Base-by-base conservation (phyloP, 2,329 filamentous ascomycete genomes). In the Dactylonectria estremocensis region DNA sequence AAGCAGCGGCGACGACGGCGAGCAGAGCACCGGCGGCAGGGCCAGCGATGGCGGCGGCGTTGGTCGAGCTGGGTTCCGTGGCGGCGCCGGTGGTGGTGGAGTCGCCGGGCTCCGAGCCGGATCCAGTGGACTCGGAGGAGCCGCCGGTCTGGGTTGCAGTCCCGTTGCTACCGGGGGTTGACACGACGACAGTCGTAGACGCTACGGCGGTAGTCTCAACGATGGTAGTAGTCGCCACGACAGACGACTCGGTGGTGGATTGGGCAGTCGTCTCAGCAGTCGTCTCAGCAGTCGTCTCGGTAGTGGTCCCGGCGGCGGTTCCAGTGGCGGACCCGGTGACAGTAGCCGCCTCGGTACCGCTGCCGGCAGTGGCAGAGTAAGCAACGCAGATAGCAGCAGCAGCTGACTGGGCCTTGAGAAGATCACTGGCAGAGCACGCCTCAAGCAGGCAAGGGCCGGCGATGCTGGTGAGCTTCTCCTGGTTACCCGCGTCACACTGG, bases 401-500 rank as follows among this genome's bases (percentile, higher is more conserved):
- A 10, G 81, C 77, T 9, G 72, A 55, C 61, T 79, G 77, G 16
- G 80, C 80, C 62, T 77, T 74, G 24, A 65, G 46, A 22, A 84
- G 72, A 10, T 80, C 78, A 33, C 62, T 43, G 2, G 69, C 28
- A 11, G 67, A 63, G 74, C 85, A 87, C 46, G 77, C 76, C 24
- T 73, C 69, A 66, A 77, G 64, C 53, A 82, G 64, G 73, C 82
- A 83, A 18, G 74, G 65, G 13, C 76, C 62, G 61, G 80, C 76
- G 50, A 77, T 64, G 40, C 72, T 62, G 22, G 69, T 61, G 37
- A 83, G 77, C 67, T 76, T 71, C 45, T 64, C 64, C 74, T 82
- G 79, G 62, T 76, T 80, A 2, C 65, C 67, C 16, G 77, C n/a
- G 28, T 76, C 71, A 75, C 83, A 85, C 71, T 79, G 78, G 76